Evolutionary conservation across 1,139 yeast species (phyloP), one percentile per base, ranked within the genome.

Genomic region (Yamadazyma dushanensis): DNA sequence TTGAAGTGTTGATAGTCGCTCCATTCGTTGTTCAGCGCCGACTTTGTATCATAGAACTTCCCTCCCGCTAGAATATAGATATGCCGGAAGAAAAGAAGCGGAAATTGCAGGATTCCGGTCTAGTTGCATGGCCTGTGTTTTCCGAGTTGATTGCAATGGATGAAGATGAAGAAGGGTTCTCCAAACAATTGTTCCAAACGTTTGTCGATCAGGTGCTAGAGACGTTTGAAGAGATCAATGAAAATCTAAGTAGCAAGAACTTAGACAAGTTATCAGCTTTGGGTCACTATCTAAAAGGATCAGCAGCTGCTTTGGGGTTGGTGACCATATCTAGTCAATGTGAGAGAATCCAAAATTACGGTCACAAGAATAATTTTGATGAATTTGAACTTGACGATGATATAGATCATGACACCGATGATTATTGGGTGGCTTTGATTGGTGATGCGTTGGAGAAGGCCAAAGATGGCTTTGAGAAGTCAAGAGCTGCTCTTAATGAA

Each of bases 221-320:
- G 16, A 90, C 96, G 0, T 85, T 90, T 52, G 66, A 63, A 30
- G 80, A 85, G 46, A 84, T 92, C 59, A 83, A 83, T 43, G 61
- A 62, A 11, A 78, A 80, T 29, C 58, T 88, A 38, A 46, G 54
- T 18, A 41, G 48, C 8, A 59, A 59, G 32, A 73, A 83, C 52
- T 71, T 90, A 41, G 73, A 66, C 26, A 71, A 78, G 42, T 66
- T 92, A 42, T 83, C 92, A 16, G 70, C 80, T 14, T 66, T 86
- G 46, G 98, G 98, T 17, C 98, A 92, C 58, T 92, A 87, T 57
- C 70, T 92, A 44, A 94, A 94, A 59, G 98, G 98, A 30, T 83
- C 95, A 8, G 95, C 97, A 1, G 96, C 97, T 3, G 94, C 97
- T 1, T 68, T 94, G 42, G 98, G 98, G 1, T 71, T 92, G 39